phyloP scores from a whole-genome alignment of 176 grass and related monocot genomes.

The Luzula sylvatica region DNA sequence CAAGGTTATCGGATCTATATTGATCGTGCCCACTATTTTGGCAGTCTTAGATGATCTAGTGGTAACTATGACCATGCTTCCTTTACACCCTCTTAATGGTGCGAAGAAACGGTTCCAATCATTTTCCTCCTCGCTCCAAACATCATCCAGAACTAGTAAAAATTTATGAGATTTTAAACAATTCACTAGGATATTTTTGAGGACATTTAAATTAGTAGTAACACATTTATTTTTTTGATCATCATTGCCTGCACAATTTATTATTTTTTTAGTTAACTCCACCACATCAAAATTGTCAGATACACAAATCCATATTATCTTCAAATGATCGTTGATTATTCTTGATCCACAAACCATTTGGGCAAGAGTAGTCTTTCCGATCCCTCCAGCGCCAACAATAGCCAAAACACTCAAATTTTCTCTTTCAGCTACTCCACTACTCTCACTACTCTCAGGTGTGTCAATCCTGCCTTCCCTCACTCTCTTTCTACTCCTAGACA shows the following conservation, averaged over 20 bases:
- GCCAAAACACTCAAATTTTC: conserved; percentile 18
- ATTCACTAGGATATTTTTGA: conserved; percentile 5
- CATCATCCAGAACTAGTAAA: conserved; percentile 25
- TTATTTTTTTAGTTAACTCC: neutral
- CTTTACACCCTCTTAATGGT: neutral
- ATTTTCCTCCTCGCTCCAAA: conserved; percentile 1
- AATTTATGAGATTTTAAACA: neutral
- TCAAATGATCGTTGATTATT: conserved; percentile 11
- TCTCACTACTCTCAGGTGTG: neutral
- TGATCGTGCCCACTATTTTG: neutral
- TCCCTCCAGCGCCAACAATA: conserved; percentile 34
- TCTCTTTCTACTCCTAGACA: neutral
- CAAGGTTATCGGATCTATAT: neutral
- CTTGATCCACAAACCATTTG: conserved; percentile 5
- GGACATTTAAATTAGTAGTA: neutral
- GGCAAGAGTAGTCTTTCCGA: conserved; percentile 21
- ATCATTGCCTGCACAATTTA: neutral
- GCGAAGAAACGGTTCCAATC: neutral
- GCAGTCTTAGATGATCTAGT: neutral
- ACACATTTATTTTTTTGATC: neutral
- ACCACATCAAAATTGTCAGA: conserved; percentile 10
- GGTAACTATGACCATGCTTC: conserved; percentile 23
- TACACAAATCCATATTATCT: conserved; percentile 10
- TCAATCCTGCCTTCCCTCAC: neutral
- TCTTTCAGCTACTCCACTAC: neutral